Base-by-base conservation (phyloP, 2,329 filamentous ascomycete genomes). In the Aspergillus pseudoglaucus region DNA sequence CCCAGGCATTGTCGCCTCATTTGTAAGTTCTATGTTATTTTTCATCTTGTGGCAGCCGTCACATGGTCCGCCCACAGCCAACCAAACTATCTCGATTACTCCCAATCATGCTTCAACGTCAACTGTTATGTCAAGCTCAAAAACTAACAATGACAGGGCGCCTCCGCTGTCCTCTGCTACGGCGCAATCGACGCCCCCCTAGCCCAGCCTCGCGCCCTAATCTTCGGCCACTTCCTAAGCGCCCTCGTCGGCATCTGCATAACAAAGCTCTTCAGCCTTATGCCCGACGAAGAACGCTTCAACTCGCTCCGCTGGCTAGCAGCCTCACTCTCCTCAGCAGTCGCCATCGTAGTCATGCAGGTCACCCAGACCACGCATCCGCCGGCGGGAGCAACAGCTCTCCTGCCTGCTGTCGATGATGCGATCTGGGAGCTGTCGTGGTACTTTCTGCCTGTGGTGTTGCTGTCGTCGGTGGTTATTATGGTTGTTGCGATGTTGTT, bases 181-280 rank as follows among this genome's bases (percentile, higher is more conserved):
- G 60, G 61, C 10, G 56, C 60, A 12, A 64, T 66, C 18, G 63
- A 66, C 49, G 58, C 54, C 15, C 64, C 64, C 2, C 55, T 66
- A 0, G 63, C 60, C 0, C 63, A 66, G 39, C 63, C 63, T 7
- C 59, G 63, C 5, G 56, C 62, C n/a, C 48, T 66, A 14, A 53
- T 66, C 17, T 58, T 65, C 40, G 62, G 64, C 6, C 63, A 66
- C 41, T 65, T 66, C 47, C 52, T 66, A 42, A 62, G 59, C 44
- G 63, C 61, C 4, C 25, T 66, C 2, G 53, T 54, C n/a, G 64
- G 64, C 6, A 27, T 64, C 8, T 63, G 59, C 25, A 48, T 66
- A 38, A 66, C 61, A 6, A 62, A 63, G 43, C 50, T 66, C 0
- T 66, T 63, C 48, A 63, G 58, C 15, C 53, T 66, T 3, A 66